Conservation (phyloP, 2,329 filamentous ascomycete species). For the Microdochium nivale region DNA sequence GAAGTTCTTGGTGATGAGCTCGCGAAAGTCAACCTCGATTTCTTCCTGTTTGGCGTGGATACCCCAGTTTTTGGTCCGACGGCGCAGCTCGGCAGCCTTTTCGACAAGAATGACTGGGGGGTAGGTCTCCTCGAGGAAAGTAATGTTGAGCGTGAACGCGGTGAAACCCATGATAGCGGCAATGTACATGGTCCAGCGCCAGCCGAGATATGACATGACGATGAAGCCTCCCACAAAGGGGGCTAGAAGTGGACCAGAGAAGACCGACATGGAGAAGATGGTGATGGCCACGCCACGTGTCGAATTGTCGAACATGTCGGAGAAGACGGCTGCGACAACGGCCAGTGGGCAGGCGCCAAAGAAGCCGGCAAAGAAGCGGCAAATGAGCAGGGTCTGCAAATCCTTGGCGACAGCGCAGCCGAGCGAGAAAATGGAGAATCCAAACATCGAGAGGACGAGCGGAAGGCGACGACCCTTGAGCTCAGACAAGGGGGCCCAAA, state of each 20-base stretch:
- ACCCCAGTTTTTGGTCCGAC: conserved; percentile 60
- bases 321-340: conserved; percentile 62
- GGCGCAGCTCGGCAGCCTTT: conserved; percentile 53
- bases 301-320: conserved; percentile 61
- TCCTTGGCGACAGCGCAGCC: conserved; percentile 57
- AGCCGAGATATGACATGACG: conserved; percentile 51
- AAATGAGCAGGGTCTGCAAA: conserved; percentile 60
- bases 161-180: conserved; percentile 53
- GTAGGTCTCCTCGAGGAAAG: conserved; percentile 63
- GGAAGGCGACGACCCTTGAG: conserved; percentile 58
- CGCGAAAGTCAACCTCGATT: conserved; percentile 56
- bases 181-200: conserved; percentile 67
- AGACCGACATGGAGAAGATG: conserved; percentile 53
- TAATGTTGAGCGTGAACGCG: conserved; percentile 48
- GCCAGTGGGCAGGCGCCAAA: conserved; percentile 62
- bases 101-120: conserved; percentile 55
- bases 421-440: conserved; percentile 61
- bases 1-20: conserved; percentile 59
- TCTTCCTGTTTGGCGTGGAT: conserved; percentile 66
- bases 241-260: conserved; percentile 57
- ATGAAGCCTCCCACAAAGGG: conserved; percentile 66
- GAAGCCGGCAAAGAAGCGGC: conserved; percentile 66
- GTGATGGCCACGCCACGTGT: conserved; percentile 51
- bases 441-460: conserved; percentile 53
- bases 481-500: conserved; percentile 69